Evolutionary conservation across 129 eudicot genomes (phyloP).

Genomic region (Flaveria ramosissima): DNA sequence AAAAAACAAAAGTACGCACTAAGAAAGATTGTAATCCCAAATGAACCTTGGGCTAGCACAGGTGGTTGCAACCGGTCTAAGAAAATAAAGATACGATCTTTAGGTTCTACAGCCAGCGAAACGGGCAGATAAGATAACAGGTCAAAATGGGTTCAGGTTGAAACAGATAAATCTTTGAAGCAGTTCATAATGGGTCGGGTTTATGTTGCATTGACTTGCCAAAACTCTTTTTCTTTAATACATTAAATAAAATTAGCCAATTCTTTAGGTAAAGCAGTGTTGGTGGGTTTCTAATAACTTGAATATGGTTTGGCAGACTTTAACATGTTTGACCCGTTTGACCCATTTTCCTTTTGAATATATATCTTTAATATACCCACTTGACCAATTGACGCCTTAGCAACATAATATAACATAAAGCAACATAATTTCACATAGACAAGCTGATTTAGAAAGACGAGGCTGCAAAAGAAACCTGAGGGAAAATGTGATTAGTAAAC

Average conservation of each 20-base stretch:
- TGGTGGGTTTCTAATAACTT: no score
- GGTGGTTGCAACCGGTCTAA: background rate
- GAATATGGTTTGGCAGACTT: no score
- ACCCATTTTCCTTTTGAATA: no score
- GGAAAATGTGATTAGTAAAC: constrained; percentile 39
- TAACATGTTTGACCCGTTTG: no score
- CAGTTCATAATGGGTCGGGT: background rate
- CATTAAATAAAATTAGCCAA: no score
- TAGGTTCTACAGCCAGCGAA: background rate
- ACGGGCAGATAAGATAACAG: background rate
- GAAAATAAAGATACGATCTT: constrained; percentile 8
- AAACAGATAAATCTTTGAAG: background rate
- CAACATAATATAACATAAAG: no score
- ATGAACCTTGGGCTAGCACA: background rate
- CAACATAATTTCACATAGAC: no score
- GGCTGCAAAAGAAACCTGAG: no score
- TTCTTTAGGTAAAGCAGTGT: no score
- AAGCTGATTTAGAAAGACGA: no score
- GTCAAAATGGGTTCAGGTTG: background rate
- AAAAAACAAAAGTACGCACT: background rate
- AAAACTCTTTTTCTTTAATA: no score
- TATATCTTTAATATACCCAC: no score
- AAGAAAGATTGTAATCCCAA: constrained; percentile 10
- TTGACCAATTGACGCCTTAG: background rate
- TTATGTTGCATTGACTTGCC: background rate